phyloP scores from a whole-genome alignment of 768 basidiomycete species.

The Tricholoma terreum region DNA sequence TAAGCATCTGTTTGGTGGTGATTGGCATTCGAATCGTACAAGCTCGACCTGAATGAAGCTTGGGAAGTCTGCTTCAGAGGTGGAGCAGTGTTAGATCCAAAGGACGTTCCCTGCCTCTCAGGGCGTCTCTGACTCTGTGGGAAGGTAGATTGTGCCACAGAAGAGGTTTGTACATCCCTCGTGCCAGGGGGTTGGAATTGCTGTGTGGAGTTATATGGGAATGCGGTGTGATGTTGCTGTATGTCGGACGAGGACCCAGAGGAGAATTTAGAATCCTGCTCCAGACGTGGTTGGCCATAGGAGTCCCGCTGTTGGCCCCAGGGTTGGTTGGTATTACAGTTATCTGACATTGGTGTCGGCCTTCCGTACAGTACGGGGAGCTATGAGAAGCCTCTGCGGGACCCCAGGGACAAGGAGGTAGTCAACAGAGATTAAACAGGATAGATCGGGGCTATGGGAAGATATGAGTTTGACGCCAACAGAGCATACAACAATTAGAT shows the following conservation, averaged over 20 bases:
- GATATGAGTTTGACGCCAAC: background rate
- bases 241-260: conserved; percentile 6
- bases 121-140: background rate
- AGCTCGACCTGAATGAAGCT: conserved; percentile 2
- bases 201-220: conserved; percentile 13
- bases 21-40: conserved; percentile 3
- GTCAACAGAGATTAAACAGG: background rate
- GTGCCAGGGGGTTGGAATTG: conserved; percentile 12
- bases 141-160: conserved; percentile 10
- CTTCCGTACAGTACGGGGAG: conserved; percentile 15
- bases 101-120: conserved; percentile 7
- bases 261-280: conserved; percentile 16
- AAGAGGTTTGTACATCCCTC: conserved; percentile 2
- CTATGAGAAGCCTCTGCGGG: conserved; percentile 3
- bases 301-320: conserved; percentile 16
- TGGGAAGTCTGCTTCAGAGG: background rate
- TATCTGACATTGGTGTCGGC: conserved; percentile 9
- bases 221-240: conserved; percentile 7
- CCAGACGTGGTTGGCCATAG: conserved; percentile 9
- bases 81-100: conserved; percentile 1
- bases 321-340: conserved; percentile 12
- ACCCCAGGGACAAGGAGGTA: background rate
- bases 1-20: conserved; percentile 12
- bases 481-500: background rate
- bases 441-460: background rate